These are phyloP conservation scores for Neofusicoccum kwambonambiense DNA, from an alignment of 2,329 filamentous ascomycete species.

Conservation along the genomic window DNA sequence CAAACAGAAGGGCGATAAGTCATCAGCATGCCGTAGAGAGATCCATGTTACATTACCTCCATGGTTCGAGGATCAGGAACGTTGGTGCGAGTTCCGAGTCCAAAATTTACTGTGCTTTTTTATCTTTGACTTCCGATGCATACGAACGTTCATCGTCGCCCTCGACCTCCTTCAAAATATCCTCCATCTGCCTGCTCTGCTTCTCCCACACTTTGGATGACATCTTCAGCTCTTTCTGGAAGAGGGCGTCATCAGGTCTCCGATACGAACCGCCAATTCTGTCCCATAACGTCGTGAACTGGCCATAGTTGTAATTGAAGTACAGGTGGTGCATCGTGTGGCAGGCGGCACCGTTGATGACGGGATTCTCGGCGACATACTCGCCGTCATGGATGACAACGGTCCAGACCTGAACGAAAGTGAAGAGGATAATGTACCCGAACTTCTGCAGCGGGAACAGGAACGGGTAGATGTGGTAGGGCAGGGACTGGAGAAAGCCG, in stretches of 20 bases:
- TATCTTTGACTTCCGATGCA: constrained; percentile 31
- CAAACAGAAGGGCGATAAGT: too few species aligned
- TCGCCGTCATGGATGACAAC: constrained; percentile 53
- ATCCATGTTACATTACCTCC: too few species aligned
- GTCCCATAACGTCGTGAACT: constrained; percentile 92
- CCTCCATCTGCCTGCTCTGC: constrained; percentile 74
- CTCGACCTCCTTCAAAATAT: constrained; percentile 71
- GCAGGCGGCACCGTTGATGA: constrained; percentile 50
- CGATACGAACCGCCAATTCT: constrained; percentile 82
- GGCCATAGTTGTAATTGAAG: constrained; percentile 89
- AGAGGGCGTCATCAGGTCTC: constrained; percentile 80
- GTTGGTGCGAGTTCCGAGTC: too few species aligned
- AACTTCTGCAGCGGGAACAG: constrained; percentile 49
- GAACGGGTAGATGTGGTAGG: constrained; percentile 49
- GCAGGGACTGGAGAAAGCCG: constrained; percentile 48
- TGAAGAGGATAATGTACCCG: constrained; percentile 47
- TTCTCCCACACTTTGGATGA: constrained; percentile 73
- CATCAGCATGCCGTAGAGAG: too few species aligned
- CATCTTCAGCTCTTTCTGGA: constrained; percentile 83
- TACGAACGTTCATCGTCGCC: constrained; percentile 52
- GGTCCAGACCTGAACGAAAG: constrained; percentile 50
- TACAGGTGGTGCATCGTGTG: constrained; percentile 39
- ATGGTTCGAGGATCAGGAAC: too few species aligned
- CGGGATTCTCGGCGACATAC: constrained; percentile 50
- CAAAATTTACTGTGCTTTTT: constrained; percentile 37